Base-by-base conservation (phyloP, 202 grass and related monocot genomes). In the Musa balbisiana region DNA sequence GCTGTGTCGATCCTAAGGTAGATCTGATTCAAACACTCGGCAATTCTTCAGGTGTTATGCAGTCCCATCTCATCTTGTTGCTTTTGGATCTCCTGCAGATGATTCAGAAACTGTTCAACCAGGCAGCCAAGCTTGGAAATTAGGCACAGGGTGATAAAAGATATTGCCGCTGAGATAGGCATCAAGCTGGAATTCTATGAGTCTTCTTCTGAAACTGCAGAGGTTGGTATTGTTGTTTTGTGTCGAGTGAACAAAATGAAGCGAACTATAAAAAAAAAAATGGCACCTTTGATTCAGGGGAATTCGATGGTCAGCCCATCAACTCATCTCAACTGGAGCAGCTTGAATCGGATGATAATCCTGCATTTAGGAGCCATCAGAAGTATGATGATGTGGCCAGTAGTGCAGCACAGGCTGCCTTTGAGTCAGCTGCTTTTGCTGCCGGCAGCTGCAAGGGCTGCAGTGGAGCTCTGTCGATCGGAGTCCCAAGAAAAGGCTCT, bases 51-150 rank as follows among this genome's bases (percentile, higher is more conserved):
- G 53, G 25, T 50, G 13, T 52, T 73, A 25, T 65, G 8, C 25
- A 13, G 12, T 10, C 25, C 20, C 16, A 29, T 52, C 51, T 10
- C 22, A 12, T 66, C 11, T 14, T 1, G 11, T 9, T 66, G n/a
- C 11, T 25, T 66, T 68, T 29, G 24, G 10, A 17, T 62, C 10
- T 43, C 16, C 2, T 81, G 70, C 84, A 95, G 90, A 67, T 97
- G 73, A 89, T 97, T 83, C 90, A 89, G 84, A 93, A 89, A 73
- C 75, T 97, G 51, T 91, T 91, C 90, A 9, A 91, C 88, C 2
- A 85, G 73, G 70, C 82, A 82, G 64, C 93, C 86, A 14, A 87
- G 76, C 58, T 76, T 97, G 52, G 93, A 97, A 73, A 89, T 64
- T 69, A 78, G 82, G 8, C 86, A 89, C 73, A 80, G 60, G 82